Conservation (phyloP, 179 eudicot species). For the Nepenthes alata region DNA sequence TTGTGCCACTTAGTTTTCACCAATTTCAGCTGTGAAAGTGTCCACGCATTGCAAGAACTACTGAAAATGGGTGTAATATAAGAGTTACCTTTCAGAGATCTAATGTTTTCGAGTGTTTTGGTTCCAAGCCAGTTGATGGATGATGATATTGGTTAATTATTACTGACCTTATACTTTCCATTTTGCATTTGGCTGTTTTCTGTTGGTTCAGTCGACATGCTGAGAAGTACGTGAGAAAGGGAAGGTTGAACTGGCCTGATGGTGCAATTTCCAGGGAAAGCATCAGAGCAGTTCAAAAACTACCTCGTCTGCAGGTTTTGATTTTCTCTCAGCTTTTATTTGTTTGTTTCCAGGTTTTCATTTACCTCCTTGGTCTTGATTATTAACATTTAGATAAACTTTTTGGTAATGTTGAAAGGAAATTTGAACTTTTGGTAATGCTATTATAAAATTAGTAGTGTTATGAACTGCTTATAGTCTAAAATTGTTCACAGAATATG, state of each 20-base stretch:
- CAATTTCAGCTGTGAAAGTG: neutral
- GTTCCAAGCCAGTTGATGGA: too few relatives aligned
- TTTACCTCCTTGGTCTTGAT: neutral
- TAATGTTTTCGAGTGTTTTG: too few relatives aligned
- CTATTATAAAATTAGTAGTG: too few relatives aligned
- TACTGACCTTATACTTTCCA: neutral
- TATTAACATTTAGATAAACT: neutral
- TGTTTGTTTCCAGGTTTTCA: neutral
- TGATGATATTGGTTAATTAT: neutral
- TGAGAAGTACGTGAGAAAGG: slow-evolving; percentile 42
- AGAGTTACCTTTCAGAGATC: too few relatives aligned
- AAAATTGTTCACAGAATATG: too few relatives aligned
- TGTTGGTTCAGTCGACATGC: slow-evolving; percentile 34
- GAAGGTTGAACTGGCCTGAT: slow-evolving; percentile 81
- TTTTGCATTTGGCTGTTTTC: slow-evolving; percentile 1
- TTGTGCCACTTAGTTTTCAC: neutral
- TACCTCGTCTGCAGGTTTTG: slow-evolving; percentile 58
- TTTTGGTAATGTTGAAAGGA: too few relatives aligned
- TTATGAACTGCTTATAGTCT: too few relatives aligned
- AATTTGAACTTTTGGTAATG: too few relatives aligned
- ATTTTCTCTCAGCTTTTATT: neutral
- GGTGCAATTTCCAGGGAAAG: slow-evolving; percentile 83
- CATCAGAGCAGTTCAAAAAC: slow-evolving; percentile 60
- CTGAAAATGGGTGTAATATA: neutral
- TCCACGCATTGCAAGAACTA: neutral